Base-by-base conservation (phyloP, 352 stramenopile genomes). In the Peronospora destructor region DNA sequence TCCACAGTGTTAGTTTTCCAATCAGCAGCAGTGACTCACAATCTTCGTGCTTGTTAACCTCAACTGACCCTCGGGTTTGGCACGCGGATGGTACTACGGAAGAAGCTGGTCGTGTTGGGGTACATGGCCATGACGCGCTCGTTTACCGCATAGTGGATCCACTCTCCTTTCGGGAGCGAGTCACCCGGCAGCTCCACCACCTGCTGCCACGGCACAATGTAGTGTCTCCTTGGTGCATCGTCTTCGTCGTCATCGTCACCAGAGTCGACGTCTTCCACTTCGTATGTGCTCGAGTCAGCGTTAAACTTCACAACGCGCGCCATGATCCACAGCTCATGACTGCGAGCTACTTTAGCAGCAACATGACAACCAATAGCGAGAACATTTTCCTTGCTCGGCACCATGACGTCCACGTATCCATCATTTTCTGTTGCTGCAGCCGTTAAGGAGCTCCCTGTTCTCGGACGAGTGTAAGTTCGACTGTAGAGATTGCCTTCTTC, bases 101-200 rank as follows among this genome's bases (percentile, higher is more conserved):
- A 98, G 65, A 98, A 98, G 44, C 77, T 96, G 12, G 94, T 98
- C 11, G 94, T 98, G 72, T 98, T 96, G 6, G 95, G 95, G 66
- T 98, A 98, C 64, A 98, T 97, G 37, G 95, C 95, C 87, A 98
- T 96, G 30, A 97, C 94, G 49, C 79, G 72, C 21, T 96, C 85
- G 33, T 95, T 87, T 43, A 97, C 87, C 12, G 61, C 59, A 56
- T 85, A 91, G 28, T 71, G 87, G 50, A 84, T 97, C 93, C 80
- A 91, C 51, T 72, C 62, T 43, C 61, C 61, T 36, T 73, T 51
- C 0, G 59, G 40, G 11, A 90, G 59, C 25, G 68, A 75, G 36
- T 87, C 83, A 9, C 95, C 73, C 2, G 90, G 87, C 17, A 98
- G 73, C 39, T 91, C 78, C 32, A 97, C 95, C 4, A 97, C 73